Evolutionary conservation across 805 yeast genomes (phyloP), one percentile per base, ranked within the genome.

Genomic region (Schwanniomyces vanrijiae): DNA sequence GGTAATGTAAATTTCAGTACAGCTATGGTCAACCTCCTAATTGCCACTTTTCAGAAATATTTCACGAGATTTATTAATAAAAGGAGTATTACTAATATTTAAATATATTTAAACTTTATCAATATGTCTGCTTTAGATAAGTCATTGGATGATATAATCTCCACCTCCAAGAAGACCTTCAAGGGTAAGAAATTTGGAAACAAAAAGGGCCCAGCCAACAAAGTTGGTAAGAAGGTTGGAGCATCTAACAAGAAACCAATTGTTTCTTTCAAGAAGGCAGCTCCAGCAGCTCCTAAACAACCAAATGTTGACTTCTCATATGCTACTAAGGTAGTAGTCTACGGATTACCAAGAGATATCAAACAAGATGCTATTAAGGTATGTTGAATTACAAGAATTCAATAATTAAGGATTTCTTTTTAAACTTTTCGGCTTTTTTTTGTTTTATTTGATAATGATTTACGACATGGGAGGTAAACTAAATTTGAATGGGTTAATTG

Each of bases 111-210:
- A 37, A 43, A 37, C 38, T 7, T 38, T 45, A 50, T 45, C 44
- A 51, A 48, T 44, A 88, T 86, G 91, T 86, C 95, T 66, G 78
- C 86, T 54, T 81, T 92, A 73, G 97, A 92, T 74, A 87, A 88
- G 75, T 89, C 97, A 42, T 82, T 92, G 64, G 99, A 92, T 76
- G 97, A 90, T 60, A 92, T 92, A 68, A 88, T 92, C 64, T 81
- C 96, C 49, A 71, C 88, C 53, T 67, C 75, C 58, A 75, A 72
- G 61, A 61, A 70, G 58, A n/a, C 44, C 11, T 29, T 38, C 21
- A 44, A 44, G 39, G 51, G 59, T 51, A 55, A 59, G 55, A 56
- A 61, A 44, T 47, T 56, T 47, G 43, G 29, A 16, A 28, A 25
- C 20, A 59, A 54, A 42, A 55, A 54, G 43, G 62, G 56, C 43